Evolutionary conservation across 2,329 filamentous ascomycete genomes (phyloP), one percentile per base, ranked within the genome.

Genomic region (Curvularia verruculosa): DNA sequence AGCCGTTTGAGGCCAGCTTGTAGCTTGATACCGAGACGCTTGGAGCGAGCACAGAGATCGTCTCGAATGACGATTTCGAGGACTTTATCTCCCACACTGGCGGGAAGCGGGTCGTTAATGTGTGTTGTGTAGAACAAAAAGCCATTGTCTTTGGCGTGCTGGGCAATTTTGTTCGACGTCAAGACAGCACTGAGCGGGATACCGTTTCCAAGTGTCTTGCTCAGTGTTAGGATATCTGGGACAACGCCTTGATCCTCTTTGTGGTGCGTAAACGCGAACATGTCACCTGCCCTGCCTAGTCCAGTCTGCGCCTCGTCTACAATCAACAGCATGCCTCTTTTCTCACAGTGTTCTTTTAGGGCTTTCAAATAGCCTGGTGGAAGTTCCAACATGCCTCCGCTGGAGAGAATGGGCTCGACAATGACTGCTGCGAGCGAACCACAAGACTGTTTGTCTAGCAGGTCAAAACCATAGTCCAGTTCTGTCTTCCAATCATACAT

Each of bases 401-500:
- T 83, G 0, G 80, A 83, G 0, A 85, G 77, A 34, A 88, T 87
- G 0, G 83, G 84, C 65, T 89, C 86, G 48, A 88, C 72, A 52
- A 89, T 85, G 29, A 86, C 82, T 0, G 87, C 87, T 0, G 87
- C 86, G 0, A 89, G 78, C 0, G 85, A 87, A 0, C 86, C 87
- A 54, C 81, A 83, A 0, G 81, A 85, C 52, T 84, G 82, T 43
- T 80, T 77, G 58, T 89, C 86, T 19, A 89, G 78, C 73, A 89
- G 77, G 18, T 77, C 77, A 80, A 85, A 89, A 4, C 85, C 85
- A 63, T 84, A 89, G 10, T 86, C 81, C 13, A 89, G 74, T 68
- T 89, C 87, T 0, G 84, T 82, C 61, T 86, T 78, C 87, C 87
- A 89, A 67, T 89, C 86, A 60, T 89, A 85, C 0, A 80, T 80